Conservation (phyloP, 2,329 filamentous ascomycete species). For the Ceratocystis papillata region DNA sequence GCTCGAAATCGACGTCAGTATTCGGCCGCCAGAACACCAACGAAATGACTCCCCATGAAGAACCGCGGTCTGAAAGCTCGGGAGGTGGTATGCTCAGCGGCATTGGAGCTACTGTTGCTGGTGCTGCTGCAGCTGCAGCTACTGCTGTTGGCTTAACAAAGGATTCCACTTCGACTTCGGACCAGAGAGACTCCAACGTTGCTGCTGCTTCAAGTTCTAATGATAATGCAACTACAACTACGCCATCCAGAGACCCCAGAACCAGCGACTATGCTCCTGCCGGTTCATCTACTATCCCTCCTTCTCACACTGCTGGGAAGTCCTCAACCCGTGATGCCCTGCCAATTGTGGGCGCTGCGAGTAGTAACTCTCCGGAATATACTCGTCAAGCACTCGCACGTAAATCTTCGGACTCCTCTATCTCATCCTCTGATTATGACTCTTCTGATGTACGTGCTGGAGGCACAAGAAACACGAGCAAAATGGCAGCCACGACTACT, state of each 20-base stretch:
- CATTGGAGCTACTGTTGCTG: slow-evolving; percentile 23
- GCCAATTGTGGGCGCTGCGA: not conserved
- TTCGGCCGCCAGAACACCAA: not conserved
- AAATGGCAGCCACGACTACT: not conserved
- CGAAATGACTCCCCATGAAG: not conserved
- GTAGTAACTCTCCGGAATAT: not conserved
- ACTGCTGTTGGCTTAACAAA: slow-evolving; percentile 19
- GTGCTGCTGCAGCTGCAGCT: slow-evolving; percentile 23
- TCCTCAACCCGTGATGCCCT: slow-evolving; percentile 3
- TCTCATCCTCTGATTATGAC: slow-evolving; percentile 17
- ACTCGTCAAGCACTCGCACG: not conserved
- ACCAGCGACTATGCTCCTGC: not conserved
- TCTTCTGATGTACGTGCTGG: slow-evolving; percentile 7
- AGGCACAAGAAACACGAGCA: not conserved
- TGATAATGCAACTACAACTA: not conserved
- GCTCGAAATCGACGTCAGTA: not conserved
- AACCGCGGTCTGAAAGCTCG: not conserved
- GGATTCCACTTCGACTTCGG: not conserved
- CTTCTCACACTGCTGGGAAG: not conserved
- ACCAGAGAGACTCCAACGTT: not conserved
- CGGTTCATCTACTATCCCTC: not conserved
- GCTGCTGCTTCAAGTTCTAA: not conserved
- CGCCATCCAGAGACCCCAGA: not conserved
- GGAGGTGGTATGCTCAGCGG: slow-evolving; percentile 16
- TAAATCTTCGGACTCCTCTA: not conserved